Base-by-base conservation (phyloP, 768 basidiomycete genomes). In the Podaxis pistillaris region DNA sequence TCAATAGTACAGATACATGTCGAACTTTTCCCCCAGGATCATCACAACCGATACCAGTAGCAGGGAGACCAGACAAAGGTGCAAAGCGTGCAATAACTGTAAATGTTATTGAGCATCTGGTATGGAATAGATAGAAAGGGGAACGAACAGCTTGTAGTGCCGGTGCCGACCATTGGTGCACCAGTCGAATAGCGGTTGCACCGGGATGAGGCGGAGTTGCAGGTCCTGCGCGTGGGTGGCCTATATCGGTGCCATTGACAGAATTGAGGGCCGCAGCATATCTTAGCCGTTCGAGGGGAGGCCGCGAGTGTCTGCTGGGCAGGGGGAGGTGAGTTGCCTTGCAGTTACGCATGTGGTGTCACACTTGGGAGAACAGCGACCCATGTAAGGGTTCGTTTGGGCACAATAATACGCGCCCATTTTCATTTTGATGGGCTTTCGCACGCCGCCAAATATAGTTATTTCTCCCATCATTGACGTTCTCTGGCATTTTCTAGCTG, bases 1-100 rank as follows among this genome's bases (percentile, higher is more conserved):
- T 98, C 98, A 70, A 98, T 91, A 4, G 96, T 96, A 73, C 98
- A 99, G 71, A 98, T 86, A 68, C 92, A 93, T 50, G 93, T 89
- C 95, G 95, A 97, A 69, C 95, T 97, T 58, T 50, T 26, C n/a
- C 13, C 24, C 40, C 56, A 62, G 53, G 28, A 56, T 37, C 57
- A 36, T 22, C 15, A 46, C 11, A 28, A 2, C 4, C 56, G 24
- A 50, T 13, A 41, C 41, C 15, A 3, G 26, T 2, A 26, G n/a
- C 4, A 3, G 15, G 15, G 26, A 40, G 15, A 41, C 13, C 12
- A 9, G 12, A 13, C 13, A 41, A 9, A 41, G 41, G 41, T 26
- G 26, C 26, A 17, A 17, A 13, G 15, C 41, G n/a, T 41, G 41
- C 38, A 36, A 37, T 17, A 37, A 47, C 26, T 46, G n/a, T 55